These are phyloP conservation scores for Plasmodium vinckei DNA, from an alignment of 169 alveolate species.

Conservation along the genomic window DNA sequence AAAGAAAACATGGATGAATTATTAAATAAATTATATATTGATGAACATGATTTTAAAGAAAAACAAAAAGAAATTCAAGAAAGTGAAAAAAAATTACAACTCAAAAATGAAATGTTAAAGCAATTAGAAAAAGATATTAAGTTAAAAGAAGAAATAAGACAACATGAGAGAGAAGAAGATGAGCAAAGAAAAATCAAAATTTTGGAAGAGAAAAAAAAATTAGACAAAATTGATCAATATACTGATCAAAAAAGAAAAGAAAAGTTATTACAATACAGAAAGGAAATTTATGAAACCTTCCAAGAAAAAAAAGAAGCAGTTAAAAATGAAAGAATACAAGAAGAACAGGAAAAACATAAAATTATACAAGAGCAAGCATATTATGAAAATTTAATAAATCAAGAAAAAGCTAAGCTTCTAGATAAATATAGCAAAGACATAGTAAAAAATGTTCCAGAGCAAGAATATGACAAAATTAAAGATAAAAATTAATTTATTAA, in stretches of 20 bases:
- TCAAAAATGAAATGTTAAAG: slow-evolving; percentile 70
- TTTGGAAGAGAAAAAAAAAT: slow-evolving; percentile 69
- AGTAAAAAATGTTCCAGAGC: slow-evolving; percentile 38
- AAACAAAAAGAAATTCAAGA: slow-evolving; percentile 66
- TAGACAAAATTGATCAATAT: slow-evolving; percentile 70
- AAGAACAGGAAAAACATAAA: slow-evolving; percentile 51
- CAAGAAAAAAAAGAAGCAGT: slow-evolving; percentile 67
- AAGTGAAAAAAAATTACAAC: slow-evolving; percentile 69
- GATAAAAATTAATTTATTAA: slow-evolving; percentile 34
- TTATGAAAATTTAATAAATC: slow-evolving; percentile 50
- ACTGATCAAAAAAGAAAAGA: slow-evolving; percentile 72
- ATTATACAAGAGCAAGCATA: slow-evolving; percentile 50
- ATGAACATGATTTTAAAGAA: slow-evolving; percentile 72
- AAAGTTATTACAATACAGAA: slow-evolving; percentile 60
- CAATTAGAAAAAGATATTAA: slow-evolving; percentile 53
- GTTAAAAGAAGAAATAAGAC: slow-evolving; percentile 49
- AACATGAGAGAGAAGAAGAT: slow-evolving; percentile 63
- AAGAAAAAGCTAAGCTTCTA: slow-evolving; percentile 47
- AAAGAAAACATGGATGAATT: slow-evolving; percentile 67
- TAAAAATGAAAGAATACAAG: slow-evolving; percentile 59
- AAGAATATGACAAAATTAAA: slow-evolving; percentile 38
- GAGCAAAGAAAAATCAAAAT: slow-evolving; percentile 67
- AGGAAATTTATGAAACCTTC: slow-evolving; percentile 63
- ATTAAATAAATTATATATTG: slow-evolving; percentile 54
- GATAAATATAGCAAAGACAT: slow-evolving; percentile 61